Evolutionary conservation across 2,329 filamentous ascomycete genomes (phyloP).

Genomic region (Colletotrichum lini): DNA sequence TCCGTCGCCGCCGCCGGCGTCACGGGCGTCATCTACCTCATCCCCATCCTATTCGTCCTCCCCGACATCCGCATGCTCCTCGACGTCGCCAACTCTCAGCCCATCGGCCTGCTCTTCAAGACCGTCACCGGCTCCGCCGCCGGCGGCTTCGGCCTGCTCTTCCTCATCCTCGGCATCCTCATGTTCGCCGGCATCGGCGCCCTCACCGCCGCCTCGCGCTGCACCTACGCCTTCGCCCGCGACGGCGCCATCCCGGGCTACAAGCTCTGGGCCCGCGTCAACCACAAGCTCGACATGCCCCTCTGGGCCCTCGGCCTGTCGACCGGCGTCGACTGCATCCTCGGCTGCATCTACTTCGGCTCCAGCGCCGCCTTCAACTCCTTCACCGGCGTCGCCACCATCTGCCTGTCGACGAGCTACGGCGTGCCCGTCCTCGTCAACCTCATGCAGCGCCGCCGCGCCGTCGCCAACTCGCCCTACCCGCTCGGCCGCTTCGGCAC

Average conservation of each 20-base stretch:
- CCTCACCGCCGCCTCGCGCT: slow-evolving; percentile 80
- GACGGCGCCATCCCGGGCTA: slow-evolving; percentile 82
- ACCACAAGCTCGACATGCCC: slow-evolving; percentile 77
- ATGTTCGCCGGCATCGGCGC: slow-evolving; percentile 84
- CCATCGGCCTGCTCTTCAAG: slow-evolving; percentile 83
- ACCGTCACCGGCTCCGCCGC: slow-evolving; percentile 79
- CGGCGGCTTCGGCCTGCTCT: slow-evolving; percentile 82
- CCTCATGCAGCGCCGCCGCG: slow-evolving; percentile 75
- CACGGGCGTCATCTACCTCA: slow-evolving; percentile 77
- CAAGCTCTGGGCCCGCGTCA: slow-evolving; percentile 75
- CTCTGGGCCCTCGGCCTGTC: slow-evolving; percentile 79
- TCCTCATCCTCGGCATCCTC: slow-evolving; percentile 82
- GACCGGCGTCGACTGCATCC: slow-evolving; percentile 76
- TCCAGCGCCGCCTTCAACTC: slow-evolving; percentile 83
- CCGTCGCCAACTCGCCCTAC: slow-evolving; percentile 76
- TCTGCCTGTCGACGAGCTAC: slow-evolving; percentile 83
- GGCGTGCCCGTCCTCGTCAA: slow-evolving; percentile 82
- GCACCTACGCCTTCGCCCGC: slow-evolving; percentile 82
- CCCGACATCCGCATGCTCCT: slow-evolving; percentile 77
- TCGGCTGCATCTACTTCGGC: slow-evolving; percentile 86
- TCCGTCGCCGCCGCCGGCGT: slow-evolving; percentile 77
- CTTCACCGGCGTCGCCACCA: slow-evolving; percentile 85
- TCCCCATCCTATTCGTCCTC: slow-evolving; percentile 83
- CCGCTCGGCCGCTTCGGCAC: slow-evolving; percentile 79
- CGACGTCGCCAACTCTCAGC: slow-evolving; percentile 78